Conservation (phyloP, 2,329 filamentous ascomycete species). For the Dothiorella sarmentorum region DNA sequence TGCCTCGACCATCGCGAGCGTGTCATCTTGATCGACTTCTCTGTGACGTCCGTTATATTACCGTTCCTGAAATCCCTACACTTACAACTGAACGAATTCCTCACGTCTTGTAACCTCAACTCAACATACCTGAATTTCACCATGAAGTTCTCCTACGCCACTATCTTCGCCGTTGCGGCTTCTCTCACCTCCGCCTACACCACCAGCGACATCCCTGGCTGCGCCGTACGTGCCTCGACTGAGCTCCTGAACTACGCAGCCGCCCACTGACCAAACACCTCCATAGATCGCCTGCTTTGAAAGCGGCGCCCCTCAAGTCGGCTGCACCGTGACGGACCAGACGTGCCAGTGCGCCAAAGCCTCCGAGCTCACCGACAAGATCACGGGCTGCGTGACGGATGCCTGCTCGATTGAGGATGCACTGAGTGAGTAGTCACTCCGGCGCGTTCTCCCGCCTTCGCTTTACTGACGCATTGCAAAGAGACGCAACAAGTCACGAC, state of each 20-base stretch:
- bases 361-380: conserved; percentile 35
- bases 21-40: background rate
- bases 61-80: background rate
- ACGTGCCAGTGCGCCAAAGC: conserved; percentile 52
- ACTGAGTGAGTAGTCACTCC: conserved; percentile 33
- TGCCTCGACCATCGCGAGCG: background rate
- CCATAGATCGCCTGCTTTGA: conserved; percentile 47
- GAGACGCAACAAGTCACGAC: conserved; percentile 23
- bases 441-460: background rate
- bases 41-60: background rate
- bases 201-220: conserved; percentile 27
- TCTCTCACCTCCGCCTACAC: conserved; percentile 13
- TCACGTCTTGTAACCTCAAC: background rate
- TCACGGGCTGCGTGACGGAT: conserved; percentile 39
- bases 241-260: background rate
- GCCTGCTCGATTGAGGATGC: conserved; percentile 38
- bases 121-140: background rate
- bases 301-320: conserved; percentile 45
- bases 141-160: conserved; percentile 5
- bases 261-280: background rate
- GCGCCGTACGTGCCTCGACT: conserved; percentile 30
- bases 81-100: background rate
- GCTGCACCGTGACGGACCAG: conserved; percentile 47
- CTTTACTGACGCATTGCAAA: background rate
- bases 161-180: conserved; percentile 7